Base-by-base conservation (phyloP, 1,284 basidiomycete genomes). In the Mycena sp. region DNA sequence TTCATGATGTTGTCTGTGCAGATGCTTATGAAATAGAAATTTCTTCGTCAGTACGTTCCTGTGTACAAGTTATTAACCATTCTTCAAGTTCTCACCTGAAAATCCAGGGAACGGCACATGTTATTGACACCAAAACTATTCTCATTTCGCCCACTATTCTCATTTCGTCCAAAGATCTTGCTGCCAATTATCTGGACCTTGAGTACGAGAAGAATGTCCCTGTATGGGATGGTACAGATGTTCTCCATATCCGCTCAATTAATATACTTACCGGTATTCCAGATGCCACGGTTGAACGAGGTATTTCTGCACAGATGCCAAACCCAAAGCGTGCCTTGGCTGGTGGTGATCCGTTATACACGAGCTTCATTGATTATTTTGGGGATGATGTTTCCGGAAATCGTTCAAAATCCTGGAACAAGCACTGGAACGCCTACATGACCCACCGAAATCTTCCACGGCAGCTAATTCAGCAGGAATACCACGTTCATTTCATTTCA, bases 361-460 rank as follows among this genome's bases (percentile, higher is more conserved):
- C 32, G 4, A 28, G 32, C 32, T 35, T 35, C 14, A 35, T 35
- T 35, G 32, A 35, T 35, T 35, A 35, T 14, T 35, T 35, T 70
- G 32, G 32, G 14, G 32, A 35, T 35, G 32, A 35, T 35, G 32
- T 35, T 14, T 35, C 32, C 14, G 32, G 32, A 7, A 35, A 35
- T 14, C 32, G 32, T 35, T 35, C 32, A 7, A 35, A 35, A 35
- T 35, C 32, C 1, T 76, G 69, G 29, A 74, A 78, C 58, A 28
- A 57, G 19, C 76, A 78, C 63, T 69, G 48, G 32, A 35, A 35
- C 14, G 32, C 32, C 9, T 35, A 35, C 32, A 35, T 35, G 32
- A 35, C 32, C 7, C 70, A 76, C 51, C 29, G 54, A 1, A 73
- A 68, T 59, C 35, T 78, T 0, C 75, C 76, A n/a, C 67, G 69